phyloP scores from a whole-genome alignment of 768 basidiomycete genomes.

The Clitopilus hobsonii region DNA sequence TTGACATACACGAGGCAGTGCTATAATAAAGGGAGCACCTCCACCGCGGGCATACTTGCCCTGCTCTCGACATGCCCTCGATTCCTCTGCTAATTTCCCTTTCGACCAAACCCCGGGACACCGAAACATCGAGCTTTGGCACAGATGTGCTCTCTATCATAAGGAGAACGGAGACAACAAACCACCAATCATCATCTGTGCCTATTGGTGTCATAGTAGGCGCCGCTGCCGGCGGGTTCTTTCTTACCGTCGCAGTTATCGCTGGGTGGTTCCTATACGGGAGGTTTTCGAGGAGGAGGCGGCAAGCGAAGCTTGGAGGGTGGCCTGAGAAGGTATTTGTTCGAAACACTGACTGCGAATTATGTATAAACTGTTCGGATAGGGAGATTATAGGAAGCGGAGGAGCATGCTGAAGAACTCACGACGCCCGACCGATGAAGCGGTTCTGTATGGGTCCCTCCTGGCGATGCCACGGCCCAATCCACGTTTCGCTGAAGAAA shows the following conservation, averaged over 20 bases:
- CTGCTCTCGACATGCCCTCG: neutral
- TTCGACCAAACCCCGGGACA: neutral
- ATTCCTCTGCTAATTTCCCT: neutral
- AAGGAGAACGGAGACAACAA: constrained; percentile 6
- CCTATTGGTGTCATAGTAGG: constrained; percentile 49
- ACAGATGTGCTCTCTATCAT: constrained; percentile 10
- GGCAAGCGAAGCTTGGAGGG: constrained; percentile 12
- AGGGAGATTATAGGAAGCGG: neutral
- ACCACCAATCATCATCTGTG: constrained; percentile 15
- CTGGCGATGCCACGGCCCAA: neutral
- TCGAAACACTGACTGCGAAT: neutral
- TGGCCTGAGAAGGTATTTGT: constrained; percentile 22
- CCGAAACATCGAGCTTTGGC: neutral
- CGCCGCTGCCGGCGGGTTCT: constrained; percentile 41
- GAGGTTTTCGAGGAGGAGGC: constrained; percentile 29
- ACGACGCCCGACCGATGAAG: neutral
- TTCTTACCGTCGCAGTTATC: constrained; percentile 38
- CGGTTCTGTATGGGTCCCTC: neutral
- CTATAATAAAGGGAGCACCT: neutral
- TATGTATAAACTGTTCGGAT: neutral
- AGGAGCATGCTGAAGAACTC: neutral
- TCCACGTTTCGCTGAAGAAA: neutral
- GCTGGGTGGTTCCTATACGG: constrained; percentile 46
- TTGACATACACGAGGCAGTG: neutral
- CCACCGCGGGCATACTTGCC: neutral